Conservation (phyloP, 1,284 basidiomycete genomes). For the Austropuccinia psidii region DNA sequence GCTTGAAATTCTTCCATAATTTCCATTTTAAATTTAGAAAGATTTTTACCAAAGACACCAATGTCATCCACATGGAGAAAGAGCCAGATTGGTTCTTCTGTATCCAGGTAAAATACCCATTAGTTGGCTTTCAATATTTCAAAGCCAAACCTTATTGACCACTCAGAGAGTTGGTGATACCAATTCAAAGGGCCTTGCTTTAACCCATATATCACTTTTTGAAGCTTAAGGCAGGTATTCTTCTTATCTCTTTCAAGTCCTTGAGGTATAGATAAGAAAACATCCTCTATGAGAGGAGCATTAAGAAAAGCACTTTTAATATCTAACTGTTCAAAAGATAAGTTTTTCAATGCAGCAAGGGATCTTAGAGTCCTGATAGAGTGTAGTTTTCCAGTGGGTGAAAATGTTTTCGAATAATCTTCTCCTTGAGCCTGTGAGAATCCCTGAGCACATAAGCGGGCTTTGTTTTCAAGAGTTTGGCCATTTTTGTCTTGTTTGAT, state of each 20-base stretch:
- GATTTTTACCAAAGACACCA: neutral
- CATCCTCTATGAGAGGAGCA: neutral
- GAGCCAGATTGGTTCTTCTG: neutral
- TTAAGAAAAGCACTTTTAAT: neutral
- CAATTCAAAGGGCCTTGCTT: neutral
- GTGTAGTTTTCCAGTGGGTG: neutral
- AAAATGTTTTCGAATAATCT: neutral
- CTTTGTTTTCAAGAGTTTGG: neutral
- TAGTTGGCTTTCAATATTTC: neutral
- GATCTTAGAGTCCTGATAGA: neutral
- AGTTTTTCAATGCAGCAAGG: neutral
- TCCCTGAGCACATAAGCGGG: neutral
- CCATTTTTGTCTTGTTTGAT: neutral
- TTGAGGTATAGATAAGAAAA: neutral
- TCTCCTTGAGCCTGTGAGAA: neutral
- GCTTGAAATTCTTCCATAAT: no score
- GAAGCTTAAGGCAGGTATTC: neutral
- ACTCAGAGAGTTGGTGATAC: neutral
- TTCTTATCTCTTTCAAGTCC: neutral
- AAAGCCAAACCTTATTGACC: neutral
- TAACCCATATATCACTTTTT: neutral
- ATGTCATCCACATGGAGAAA: conserved; percentile 3
- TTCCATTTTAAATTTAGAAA: no score
- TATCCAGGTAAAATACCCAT: neutral
- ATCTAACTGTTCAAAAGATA: neutral